Percentiles rank a stretch among this genome's conserved stretches.
Conservation (phyloP, 2,329 filamentous ascomycete genomes). For the Geoglossum cookeanum region DNA sequence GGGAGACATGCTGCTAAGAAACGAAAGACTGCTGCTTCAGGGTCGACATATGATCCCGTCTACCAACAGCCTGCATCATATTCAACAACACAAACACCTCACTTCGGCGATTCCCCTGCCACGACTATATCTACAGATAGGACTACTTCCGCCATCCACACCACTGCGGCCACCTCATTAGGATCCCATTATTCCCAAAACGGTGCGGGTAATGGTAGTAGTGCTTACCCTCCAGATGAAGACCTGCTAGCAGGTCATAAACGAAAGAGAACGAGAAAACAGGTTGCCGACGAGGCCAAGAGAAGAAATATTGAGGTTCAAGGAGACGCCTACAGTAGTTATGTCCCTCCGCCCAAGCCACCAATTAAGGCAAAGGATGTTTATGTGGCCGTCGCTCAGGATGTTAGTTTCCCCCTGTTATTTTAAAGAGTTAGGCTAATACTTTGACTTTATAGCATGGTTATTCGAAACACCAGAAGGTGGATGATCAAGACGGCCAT, state of each 20-base stretch:
- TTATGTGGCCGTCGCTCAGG: conserved; percentile 36
- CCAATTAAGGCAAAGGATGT: conserved; percentile 65
- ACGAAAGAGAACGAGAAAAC: conserved; percentile 54
- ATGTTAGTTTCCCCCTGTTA: conserved; percentile 27
- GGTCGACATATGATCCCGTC: conserved; percentile 40
- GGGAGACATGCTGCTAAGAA: conserved; percentile 47
- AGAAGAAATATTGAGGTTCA: conserved; percentile 52
- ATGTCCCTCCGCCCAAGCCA: conserved; percentile 72
- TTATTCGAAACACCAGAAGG: conserved; percentile 41
- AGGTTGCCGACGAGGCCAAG: conserved; percentile 66
- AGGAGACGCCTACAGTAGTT: conserved; percentile 54
- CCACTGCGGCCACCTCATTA: conserved; percentile 75
- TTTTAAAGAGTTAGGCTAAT: not conserved
- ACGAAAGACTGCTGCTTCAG: conserved; percentile 41
- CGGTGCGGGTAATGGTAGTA: conserved; percentile 26
- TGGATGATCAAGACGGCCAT: conserved; percentile 92
- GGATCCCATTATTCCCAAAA: conserved; percentile 38
- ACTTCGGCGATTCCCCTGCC: conserved; percentile 44
- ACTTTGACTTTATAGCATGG: conserved; percentile 20
- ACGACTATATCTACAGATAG: conserved; percentile 68
- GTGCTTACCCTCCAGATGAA: conserved; percentile 43
- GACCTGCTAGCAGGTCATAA: conserved; percentile 60
- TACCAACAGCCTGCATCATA: conserved; percentile 48
- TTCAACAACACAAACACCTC: conserved; percentile 55
- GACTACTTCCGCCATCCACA: conserved; percentile 61